Base-by-base conservation (phyloP, 2,329 filamentous ascomycete genomes). In the Fusarium clavum region DNA sequence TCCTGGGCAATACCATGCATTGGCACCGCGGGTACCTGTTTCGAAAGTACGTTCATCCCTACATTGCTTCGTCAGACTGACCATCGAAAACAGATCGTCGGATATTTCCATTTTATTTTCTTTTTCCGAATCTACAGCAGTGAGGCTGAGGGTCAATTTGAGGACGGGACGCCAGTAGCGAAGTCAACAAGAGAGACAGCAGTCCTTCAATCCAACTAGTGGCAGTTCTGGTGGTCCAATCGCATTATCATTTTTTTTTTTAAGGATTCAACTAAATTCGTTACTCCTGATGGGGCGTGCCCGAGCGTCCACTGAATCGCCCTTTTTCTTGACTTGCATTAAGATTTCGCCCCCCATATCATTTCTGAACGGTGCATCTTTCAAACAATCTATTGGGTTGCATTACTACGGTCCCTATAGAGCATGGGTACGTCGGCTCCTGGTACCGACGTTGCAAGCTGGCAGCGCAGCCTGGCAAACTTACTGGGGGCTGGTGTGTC, bases 341-440 rank as follows among this genome's bases (percentile, higher is more conserved):
- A 47, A 20, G 40, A 53, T 44, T 44, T 54, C 43, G 59, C 58
- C 58, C 45, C 58, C 49, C 27, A 55, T 52, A 44, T 44, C 48
- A 20, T 43, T 24, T 53, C 45, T 40, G 46, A 43, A 41, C 57
- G 52, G 29, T 2, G 25, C 38, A 32, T 57, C 48, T 59, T 61
- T 41, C 25, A 41, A 53, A 20, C 18, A 29, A n/a, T 29, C 24
- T 25, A 27, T n/a, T 27, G 24, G 18, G 44, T 41, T 44, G 20
- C 41, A 22, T 20, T 52, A 27, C 49, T 27, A 48, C 22, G 32
- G 18, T 41, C 32, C 25, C 24, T 22, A n/a, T 9, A 41, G 22
- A 43, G 20, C 55, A 60, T 24, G 41, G 62, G 63, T 73, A 73
- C 58, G 62, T 65, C 73, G 73, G 73, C 67, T 75, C 69, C 70